Base-by-base conservation (phyloP, 208 protist species). In the Acanthamoeba healyi region DNA sequence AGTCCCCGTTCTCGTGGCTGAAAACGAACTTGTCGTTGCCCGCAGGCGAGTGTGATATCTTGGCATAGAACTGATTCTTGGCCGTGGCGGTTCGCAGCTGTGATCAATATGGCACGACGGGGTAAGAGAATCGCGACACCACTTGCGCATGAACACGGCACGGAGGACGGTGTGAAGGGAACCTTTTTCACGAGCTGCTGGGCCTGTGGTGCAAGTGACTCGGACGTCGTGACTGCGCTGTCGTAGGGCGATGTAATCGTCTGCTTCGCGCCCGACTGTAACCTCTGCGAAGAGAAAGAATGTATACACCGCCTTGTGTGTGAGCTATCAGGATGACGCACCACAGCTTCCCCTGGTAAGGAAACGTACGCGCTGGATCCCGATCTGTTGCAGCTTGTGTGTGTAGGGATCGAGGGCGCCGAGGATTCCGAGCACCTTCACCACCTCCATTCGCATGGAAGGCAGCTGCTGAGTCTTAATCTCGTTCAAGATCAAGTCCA, bases 361-460 rank as follows among this genome's bases (percentile, higher is more conserved):
- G 24, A 46, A 14, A 46, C 49, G 12, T 56, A 82, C 88, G 56
- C n/a, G 15, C 19, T 36, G 51, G 6, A 32, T 22, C 9, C 58
- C 12, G 32, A 93, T 77, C 70, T 44, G 56, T 2, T 72, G 9
- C n/a, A 93, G 22, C 26, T 95, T 96, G 67, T 98, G 94, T n/a
- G 84, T 95, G 81, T 97, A 98, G 29, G 98, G 98, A 94, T 99
- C 98, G 19, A 98, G 92, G 2, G 98, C 98, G 58, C 98, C 98
- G 0, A 99, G 40, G 34, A 98, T 98, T 91, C 98, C 98, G 2
- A 99, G 54, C 15, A 98, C 96, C 87, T 97, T 97, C 1, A 99
- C 93, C 24, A 97, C 94, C 90, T 99, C 98, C 65, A 70, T 86
- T 34, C 98, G 92, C 7, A 98, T 97, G 6, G 70, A 51, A 24